These are phyloP conservation scores for Erysimum cheiri DNA, from an alignment of 441 rosid species.

Conservation along the genomic window DNA sequence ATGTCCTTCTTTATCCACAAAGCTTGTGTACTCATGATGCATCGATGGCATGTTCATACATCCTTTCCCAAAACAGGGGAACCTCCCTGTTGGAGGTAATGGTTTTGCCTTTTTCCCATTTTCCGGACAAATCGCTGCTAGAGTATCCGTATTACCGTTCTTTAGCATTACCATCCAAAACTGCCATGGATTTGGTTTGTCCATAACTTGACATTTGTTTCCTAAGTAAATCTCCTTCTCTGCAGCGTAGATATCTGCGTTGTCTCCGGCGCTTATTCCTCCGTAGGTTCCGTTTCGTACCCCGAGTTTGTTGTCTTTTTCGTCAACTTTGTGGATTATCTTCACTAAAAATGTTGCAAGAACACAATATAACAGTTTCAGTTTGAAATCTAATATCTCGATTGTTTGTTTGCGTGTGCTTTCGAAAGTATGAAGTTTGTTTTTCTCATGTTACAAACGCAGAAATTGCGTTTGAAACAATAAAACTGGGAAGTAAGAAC, in stretches of 20 bases:
- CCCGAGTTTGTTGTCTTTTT: slow-evolving; percentile 75
- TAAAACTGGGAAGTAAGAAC: background rate
- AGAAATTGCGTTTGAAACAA: background rate
- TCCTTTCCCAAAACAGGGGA: slow-evolving; percentile 85
- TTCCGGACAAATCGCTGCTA: slow-evolving; percentile 66
- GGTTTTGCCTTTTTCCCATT: slow-evolving; percentile 69
- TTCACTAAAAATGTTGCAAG: slow-evolving; percentile 32
- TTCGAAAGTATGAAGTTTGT: background rate
- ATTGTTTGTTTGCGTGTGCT: background rate
- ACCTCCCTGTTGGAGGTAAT: slow-evolving; percentile 54
- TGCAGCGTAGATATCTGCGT: slow-evolving; percentile 63
- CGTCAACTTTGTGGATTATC: slow-evolving; percentile 65
- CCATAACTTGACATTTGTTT: slow-evolving; percentile 71
- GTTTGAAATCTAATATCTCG: background rate
- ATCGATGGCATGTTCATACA: slow-evolving; percentile 85
- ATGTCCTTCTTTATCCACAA: slow-evolving; percentile 48
- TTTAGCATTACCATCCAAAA: slow-evolving; percentile 97
- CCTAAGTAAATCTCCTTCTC: slow-evolving; percentile 77
- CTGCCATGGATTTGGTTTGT: slow-evolving; percentile 77
- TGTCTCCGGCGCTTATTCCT: slow-evolving; percentile 40
- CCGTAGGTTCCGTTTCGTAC: slow-evolving; percentile 68
- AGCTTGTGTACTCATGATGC: slow-evolving; percentile 62
- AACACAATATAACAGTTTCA: slow-evolving; percentile 33
- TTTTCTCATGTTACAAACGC: background rate
- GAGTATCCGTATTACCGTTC: slow-evolving; percentile 75